Base-by-base conservation (phyloP, 129 eudicot genomes). In the Ambrosia trifida region DNA sequence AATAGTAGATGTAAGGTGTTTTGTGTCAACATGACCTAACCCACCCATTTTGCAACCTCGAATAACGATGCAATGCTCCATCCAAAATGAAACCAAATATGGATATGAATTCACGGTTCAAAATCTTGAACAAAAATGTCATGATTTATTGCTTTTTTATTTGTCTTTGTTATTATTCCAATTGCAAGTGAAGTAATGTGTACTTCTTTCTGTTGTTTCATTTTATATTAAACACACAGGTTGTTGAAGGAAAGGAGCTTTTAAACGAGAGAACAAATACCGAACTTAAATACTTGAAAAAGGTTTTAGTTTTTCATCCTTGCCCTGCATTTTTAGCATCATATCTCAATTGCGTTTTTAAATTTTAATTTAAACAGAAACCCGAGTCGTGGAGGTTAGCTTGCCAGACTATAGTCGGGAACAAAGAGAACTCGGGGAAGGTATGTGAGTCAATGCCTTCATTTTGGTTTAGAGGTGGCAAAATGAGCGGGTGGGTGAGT, bases 351-450 rank as follows among this genome's bases (percentile, higher is more conserved):
- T 31, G 35, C 70, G 50, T 53, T 30, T 0, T 44, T 78, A 30
- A 61, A 43, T 30, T 0, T 44, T 78, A 30, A 61, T 64, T 70
- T 68, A 67, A 56, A 20, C 90, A 93, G 98, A 93, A 93, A 69
- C 97, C 97, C 10, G 99, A 90, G 69, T 84, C 97, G 13, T 94
- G 99, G 99, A 94, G 99, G 75, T 72, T 94, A 68, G 99, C 99
- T 53, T 94, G 99, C 81, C 99, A 94, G 80, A 94, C 99, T 28
- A 94, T 94, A 57, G 99, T 94, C 0, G 99, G 99, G 61, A 90
- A 94, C 66, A 94, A 94, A 81, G 99, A 94, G 66, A 94, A 94
- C 71, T 94, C 96, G 10, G 99, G 99, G 66, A 94, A 89, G 97
- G 99, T 89, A 76, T 64, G 76, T 67, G 40, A 17, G 35, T 52